Percentiles rank a stretch among this genome's conserved stretches.
phyloP scores from a whole-genome alignment of 306 rosid species.

The Prunus salicina region DNA sequence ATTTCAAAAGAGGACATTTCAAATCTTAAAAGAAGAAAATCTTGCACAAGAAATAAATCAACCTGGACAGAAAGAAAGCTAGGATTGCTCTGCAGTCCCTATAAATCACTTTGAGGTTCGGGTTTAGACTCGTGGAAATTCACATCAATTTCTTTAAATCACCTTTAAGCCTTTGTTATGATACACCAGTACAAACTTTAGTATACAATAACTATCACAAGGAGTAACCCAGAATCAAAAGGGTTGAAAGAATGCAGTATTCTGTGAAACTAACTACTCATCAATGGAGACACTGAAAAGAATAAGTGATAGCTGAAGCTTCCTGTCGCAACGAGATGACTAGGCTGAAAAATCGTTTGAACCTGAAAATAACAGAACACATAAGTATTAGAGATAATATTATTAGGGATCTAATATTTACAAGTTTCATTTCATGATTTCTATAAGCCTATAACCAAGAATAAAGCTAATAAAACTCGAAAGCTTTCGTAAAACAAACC shows the following conservation, averaged over 20 bases:
- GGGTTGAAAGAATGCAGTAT: slow-evolving; percentile 46
- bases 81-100: too few relatives aligned
- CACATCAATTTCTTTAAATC: background rate
- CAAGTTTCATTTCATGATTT: background rate
- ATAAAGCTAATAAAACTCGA: background rate
- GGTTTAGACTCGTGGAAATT: background rate
- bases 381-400: slow-evolving; percentile 1
- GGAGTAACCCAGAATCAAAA: slow-evolving; percentile 27
- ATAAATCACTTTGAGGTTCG: background rate
- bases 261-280: background rate
- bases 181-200: slow-evolving; percentile 12
- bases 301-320: background rate
- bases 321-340: slow-evolving; percentile 9
- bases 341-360: slow-evolving; percentile 14
- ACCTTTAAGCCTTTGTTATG: background rate
- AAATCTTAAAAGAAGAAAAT: too few relatives aligned
- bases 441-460: background rate
- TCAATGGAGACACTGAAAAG: background rate
- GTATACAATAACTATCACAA: slow-evolving; percentile 24
- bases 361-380: slow-evolving; percentile 35
- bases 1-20: too few relatives aligned
- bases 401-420: background rate
- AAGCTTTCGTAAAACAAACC: background rate
- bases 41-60: too few relatives aligned
- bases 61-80: too few relatives aligned